Evolutionary conservation across 1,284 basidiomycete species (phyloP).

Genomic region (Hemileccinum hortonii): DNA sequence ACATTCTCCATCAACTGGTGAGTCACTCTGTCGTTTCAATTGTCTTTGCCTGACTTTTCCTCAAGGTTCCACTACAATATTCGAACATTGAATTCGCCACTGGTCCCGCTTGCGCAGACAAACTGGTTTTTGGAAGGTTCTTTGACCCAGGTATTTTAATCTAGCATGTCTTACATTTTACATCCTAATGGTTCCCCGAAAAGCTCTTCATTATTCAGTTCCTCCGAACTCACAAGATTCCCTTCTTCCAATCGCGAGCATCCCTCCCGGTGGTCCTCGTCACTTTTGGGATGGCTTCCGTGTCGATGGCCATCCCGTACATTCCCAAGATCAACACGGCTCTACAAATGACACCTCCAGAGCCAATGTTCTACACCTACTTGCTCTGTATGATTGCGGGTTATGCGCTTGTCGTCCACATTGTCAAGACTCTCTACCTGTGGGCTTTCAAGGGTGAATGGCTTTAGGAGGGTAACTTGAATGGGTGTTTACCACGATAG

Average conservation of each 20-base stretch:
- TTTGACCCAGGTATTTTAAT: constrained; percentile 28
- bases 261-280: constrained; percentile 27
- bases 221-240: constrained; percentile 31
- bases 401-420: constrained; percentile 28
- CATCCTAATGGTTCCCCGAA: constrained; percentile 9
- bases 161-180: not conserved
- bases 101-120: constrained; percentile 32
- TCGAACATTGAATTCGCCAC: constrained; percentile 26
- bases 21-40: not conserved
- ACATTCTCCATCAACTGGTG: constrained; percentile 32
- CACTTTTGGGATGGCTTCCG: constrained; percentile 33
- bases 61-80: constrained; percentile 34
- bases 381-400: constrained; percentile 20
- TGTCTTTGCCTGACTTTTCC: not conserved
- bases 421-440: constrained; percentile 29
- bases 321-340: constrained; percentile 33
- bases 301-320: constrained; percentile 35
- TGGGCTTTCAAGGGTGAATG: constrained; percentile 30
- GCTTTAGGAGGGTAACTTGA: constrained; percentile 23
- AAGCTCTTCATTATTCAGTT: constrained; percentile 36
- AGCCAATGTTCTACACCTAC: constrained; percentile 32
- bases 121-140: constrained; percentile 35
- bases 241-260: constrained; percentile 34
- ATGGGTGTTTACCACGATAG: not conserved
- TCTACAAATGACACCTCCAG: constrained; percentile 30